Conservation (phyloP, 1,284 basidiomycete species). For the Microbotryum lychnidis-dioicae region DNA sequence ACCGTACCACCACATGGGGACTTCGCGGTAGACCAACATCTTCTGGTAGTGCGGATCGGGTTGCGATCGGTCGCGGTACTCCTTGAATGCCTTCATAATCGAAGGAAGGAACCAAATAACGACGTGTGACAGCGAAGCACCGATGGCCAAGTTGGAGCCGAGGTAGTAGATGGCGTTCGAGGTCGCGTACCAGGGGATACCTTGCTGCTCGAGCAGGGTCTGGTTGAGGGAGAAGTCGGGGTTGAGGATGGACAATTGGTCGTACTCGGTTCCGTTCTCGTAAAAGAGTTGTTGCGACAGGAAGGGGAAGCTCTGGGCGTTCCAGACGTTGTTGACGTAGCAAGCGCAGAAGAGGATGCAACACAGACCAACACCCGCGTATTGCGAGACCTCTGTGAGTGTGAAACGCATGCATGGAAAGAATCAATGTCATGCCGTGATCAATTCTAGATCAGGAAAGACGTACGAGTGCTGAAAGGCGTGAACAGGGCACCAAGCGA, state of each 20-base stretch:
- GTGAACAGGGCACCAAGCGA: slow-evolving; percentile 29
- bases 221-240: slow-evolving; percentile 77
- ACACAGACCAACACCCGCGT: slow-evolving; percentile 35
- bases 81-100: slow-evolving; percentile 41
- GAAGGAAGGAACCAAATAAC: slow-evolving; percentile 55
- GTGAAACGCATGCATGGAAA: no score
- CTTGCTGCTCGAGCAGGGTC: slow-evolving; percentile 39
- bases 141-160: slow-evolving; percentile 31
- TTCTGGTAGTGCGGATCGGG: slow-evolving; percentile 49
- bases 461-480: slow-evolving; percentile 19
- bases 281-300: slow-evolving; percentile 54
- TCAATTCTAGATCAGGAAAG: no score
- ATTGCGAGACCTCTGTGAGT: slow-evolving; percentile 18
- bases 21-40: slow-evolving; percentile 50
- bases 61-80: slow-evolving; percentile 41
- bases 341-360: slow-evolving; percentile 51
- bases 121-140: slow-evolving; percentile 46
- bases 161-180: slow-evolving; percentile 23
- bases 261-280: slow-evolving; percentile 49
- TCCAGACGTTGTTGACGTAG: slow-evolving; percentile 49
- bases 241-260: slow-evolving; percentile 71
- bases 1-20: slow-evolving; percentile 57
- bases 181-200: slow-evolving; percentile 23
- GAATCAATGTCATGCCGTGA: no score
- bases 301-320: slow-evolving; percentile 55